Evolutionary conservation across 2,329 filamentous ascomycete species (phyloP).

Genomic region (Ceratocystiopsis brevicomis): DNA sequence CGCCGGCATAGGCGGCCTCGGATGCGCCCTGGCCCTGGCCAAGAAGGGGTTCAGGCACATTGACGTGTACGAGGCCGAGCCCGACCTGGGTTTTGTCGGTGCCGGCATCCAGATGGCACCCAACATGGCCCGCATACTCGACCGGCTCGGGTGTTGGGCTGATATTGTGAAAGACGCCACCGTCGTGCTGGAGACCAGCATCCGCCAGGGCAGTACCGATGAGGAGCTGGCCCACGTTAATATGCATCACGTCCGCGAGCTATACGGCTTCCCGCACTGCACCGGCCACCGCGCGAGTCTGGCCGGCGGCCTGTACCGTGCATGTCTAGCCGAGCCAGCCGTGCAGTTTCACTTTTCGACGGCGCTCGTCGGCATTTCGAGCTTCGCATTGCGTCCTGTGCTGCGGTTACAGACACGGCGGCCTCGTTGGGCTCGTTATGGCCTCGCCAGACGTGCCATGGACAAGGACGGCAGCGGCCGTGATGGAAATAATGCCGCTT

Average conservation of each 20-base stretch:
- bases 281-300: slow-evolving; percentile 60
- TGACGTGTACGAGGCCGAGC: slow-evolving; percentile 54
- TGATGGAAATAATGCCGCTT: too few species aligned
- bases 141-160: slow-evolving; percentile 53
- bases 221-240: slow-evolving; percentile 51
- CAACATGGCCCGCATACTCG: slow-evolving; percentile 62
- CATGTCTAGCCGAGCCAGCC: slow-evolving; percentile 40
- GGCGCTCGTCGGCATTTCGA: slow-evolving; percentile 33
- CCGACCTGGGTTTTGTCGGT: slow-evolving; percentile 60
- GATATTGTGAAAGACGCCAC: slow-evolving; percentile 53
- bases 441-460: too few species aligned
- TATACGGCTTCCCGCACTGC: slow-evolving; percentile 61
- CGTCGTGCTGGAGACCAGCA: slow-evolving; percentile 50
- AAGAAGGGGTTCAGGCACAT: slow-evolving; percentile 59
- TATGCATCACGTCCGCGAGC: slow-evolving; percentile 45
- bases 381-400: slow-evolving; percentile 37
- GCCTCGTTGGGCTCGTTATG: slow-evolving; percentile 14
- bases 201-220: slow-evolving; percentile 51
- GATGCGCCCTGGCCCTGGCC: slow-evolving; percentile 51
- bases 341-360: slow-evolving; percentile 53
- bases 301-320: slow-evolving; percentile 48
- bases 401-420: slow-evolving; percentile 40
- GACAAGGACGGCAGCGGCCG: neutral
- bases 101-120: slow-evolving; percentile 72
- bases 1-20: slow-evolving; percentile 58